Conservation (phyloP, 1,139 yeast species). For the Nematodospora anomalae region DNA sequence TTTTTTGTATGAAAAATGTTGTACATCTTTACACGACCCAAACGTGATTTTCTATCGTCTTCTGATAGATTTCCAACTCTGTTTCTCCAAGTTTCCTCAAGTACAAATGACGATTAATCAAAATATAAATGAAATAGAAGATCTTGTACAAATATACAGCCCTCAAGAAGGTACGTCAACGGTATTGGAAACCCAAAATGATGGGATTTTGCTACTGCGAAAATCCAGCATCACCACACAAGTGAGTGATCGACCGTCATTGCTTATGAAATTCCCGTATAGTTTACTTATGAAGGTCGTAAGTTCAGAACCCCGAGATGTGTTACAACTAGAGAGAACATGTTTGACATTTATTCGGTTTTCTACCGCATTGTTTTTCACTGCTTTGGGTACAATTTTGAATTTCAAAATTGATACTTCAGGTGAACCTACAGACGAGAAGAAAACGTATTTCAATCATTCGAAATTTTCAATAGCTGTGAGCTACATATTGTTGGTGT, state of each 20-base stretch:
- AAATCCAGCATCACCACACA: conserved; percentile 1
- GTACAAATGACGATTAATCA: not conserved
- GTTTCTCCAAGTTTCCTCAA: too few relatives aligned
- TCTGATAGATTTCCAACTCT: too few relatives aligned
- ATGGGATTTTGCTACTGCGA: conserved; percentile 1
- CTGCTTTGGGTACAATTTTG: conserved; percentile 53
- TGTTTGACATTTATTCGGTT: conserved; percentile 54
- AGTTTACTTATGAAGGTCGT: conserved; percentile 40
- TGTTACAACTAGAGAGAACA: conserved; percentile 60
- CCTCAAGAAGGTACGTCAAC: conserved; percentile 5
- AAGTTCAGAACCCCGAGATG: conserved; percentile 61
- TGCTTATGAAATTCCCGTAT: conserved; percentile 17
- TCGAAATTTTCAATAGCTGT: conserved; percentile 32
- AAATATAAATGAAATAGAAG: conserved; percentile 1
- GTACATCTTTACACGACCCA: too few relatives aligned
- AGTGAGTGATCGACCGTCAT: conserved; percentile 3
- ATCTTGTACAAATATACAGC: conserved; percentile 4
- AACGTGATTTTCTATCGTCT: too few relatives aligned
- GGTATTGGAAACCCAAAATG: not conserved
- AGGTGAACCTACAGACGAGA: conserved; percentile 11
- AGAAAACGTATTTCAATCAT: conserved; percentile 11
- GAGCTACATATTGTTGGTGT: conserved; percentile 38
- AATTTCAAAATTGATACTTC: conserved; percentile 48
- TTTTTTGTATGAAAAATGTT: too few relatives aligned
- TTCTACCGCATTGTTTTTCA: conserved; percentile 48